Percentiles rank a stretch among this genome's conserved stretches.
These are phyloP conservation scores for Microcos paniculata DNA, from an alignment of 345 rosid species.

Conservation along the genomic window DNA sequence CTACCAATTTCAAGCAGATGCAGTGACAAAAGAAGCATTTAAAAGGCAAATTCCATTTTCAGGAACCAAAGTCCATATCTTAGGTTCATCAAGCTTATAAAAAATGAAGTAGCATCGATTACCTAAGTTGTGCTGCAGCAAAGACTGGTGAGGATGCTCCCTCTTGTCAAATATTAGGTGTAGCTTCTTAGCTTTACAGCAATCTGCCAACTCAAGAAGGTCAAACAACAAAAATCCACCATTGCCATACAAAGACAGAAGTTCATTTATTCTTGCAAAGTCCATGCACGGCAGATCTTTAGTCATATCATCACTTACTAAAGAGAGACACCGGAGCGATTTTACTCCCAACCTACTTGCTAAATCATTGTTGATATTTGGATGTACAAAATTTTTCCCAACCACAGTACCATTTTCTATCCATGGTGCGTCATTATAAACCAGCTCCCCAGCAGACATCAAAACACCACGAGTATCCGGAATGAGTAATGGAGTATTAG, in stretches of 20 bases:
- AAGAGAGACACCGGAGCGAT: conserved; percentile 79
- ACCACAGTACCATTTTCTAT: conserved; percentile 60
- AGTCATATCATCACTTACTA: conserved; percentile 73
- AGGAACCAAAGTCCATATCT: conserved; percentile 10
- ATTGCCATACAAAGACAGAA: conserved; percentile 69
- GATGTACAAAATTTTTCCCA: conserved; percentile 81
- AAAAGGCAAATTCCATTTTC: background rate
- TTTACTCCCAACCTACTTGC: conserved; percentile 84
- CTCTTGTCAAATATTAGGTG: conserved; percentile 87
- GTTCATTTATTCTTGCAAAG: conserved; percentile 69
- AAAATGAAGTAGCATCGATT: conserved; percentile 16
- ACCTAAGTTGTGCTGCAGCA: conserved; percentile 94
- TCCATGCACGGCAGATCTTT: conserved; percentile 97
- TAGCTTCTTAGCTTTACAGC: conserved; percentile 77
- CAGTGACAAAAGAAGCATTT: background rate
- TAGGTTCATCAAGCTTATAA: conserved; percentile 1
- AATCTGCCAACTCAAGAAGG: conserved; percentile 95
- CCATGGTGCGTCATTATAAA: conserved; percentile 99
- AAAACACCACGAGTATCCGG: conserved; percentile 78
- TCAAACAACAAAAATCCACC: conserved; percentile 82
- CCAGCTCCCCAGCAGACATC: conserved; percentile 58
- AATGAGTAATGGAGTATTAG: conserved; percentile 49
- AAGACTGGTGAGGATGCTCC: conserved; percentile 79
- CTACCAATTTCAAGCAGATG: background rate
- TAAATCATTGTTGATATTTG: conserved; percentile 75